Evolutionary conservation across 352 stramenopile species (phyloP), one percentile per base, ranked within the genome.

Genomic region (Salisapilia sapeloensis): DNA sequence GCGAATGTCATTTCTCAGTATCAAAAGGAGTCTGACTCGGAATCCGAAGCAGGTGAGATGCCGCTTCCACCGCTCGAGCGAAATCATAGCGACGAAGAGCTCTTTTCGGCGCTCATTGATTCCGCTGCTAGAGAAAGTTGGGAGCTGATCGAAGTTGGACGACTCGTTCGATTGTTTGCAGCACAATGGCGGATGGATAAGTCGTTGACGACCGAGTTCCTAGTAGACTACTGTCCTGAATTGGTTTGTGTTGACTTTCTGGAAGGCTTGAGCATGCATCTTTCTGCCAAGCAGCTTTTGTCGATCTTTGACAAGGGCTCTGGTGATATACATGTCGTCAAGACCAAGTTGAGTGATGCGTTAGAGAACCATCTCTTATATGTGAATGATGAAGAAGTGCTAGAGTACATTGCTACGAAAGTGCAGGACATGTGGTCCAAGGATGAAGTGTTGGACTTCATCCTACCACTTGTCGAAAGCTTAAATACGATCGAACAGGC

Each of bases 201-300:
- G 27, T 53, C 59, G 24, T 70, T 61, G 21, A 90, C 75, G 3
- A 56, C 63, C 4, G 43, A 35, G 5, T 91, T 91, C 34, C 29
- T 91, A 16, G 43, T 41, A 0, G 44, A 49, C 9, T 62, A 48
- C 16, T 91, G 71, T 23, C 64, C 75, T 4, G 75, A 91, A 39
- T 59, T 91, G 7, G 75, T 91, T 25, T 83, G 57, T 29, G 66
- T 82, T 8, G 75, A 90, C n/a, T 90, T 90, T 28, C 40, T 90
- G 4, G 75, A 90, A 50, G 75, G 75, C 4, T 50, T 90, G 17
- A 54, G 54, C 42, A 51, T 84, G 5, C 53, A 56, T 4, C 35
- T 90, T 24, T 50, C 48, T 2, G 42, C 57, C 3, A 43, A 56
- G 16, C 59, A 87, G 16, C 46, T 91, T 26, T 33, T 91, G n/a